Base-by-base conservation (phyloP, 352 stramenopile genomes). In the Globisporangium radiosum region DNA sequence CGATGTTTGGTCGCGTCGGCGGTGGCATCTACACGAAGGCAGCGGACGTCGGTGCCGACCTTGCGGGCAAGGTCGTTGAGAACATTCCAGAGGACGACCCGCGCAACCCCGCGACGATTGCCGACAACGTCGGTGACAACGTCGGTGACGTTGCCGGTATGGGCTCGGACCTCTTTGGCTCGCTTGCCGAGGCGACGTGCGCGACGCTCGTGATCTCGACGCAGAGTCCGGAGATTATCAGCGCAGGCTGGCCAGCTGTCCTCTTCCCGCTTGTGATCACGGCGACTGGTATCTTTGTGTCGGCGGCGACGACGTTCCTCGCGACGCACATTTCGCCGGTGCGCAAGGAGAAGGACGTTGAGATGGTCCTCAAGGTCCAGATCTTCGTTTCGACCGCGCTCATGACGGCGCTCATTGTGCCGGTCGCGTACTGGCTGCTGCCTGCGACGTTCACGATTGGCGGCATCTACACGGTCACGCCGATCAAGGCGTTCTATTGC, bases 1-100 rank as follows among this genome's bases (percentile, higher is more conserved):
- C 97, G 59, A 97, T 99, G 87, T 99, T 99, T 73, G 97, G 96
- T 59, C 97, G 97, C 89, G 97, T 99, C 48, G 97, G 97, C 64
- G 97, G 97, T 64, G 97, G 97, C 78, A 99, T 99, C 80, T 99
- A 99, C 87, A 99, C 97, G 59, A 98, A 98, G 87, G 97, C 97
- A 58, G 97, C 97, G 38, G 97, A 99, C 88, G 97, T 99, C 40
- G 97, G 97, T 64, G 97, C 97, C 53, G 97, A 99, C 90, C 89
- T 99, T 69, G 97, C 98, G 19, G 97, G 97, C 70, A 99, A 99
- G 81, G 95, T 99, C 17, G 96, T 99, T 33, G 89, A 98, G 71
- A 97, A 97, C 73, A 99, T 99, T 65, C 97, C 97, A 25, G 97
- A 99, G 73, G 97, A 99, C 72, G 97, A 99, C 90, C 97, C 97